Evolutionary conservation across 2,329 filamentous ascomycete genomes (phyloP), one percentile per base, ranked within the genome.

Genomic region (Chrysoporthe austroafricana): DNA sequence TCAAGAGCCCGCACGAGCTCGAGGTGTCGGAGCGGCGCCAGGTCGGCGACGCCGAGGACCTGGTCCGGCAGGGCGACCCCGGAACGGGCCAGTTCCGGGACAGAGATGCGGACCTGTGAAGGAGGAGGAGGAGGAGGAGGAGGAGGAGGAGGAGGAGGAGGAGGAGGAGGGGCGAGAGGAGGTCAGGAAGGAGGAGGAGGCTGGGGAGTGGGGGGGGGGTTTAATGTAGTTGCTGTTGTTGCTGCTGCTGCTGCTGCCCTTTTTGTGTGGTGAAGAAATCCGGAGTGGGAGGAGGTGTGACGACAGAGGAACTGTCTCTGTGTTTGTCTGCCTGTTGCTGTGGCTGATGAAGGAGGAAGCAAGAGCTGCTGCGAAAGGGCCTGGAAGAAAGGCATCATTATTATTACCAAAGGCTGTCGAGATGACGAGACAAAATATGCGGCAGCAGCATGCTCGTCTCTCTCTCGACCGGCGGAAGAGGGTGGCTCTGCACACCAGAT

Each of bases 11-110:
- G 6, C 62, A 68, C 11, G 50, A 65, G 46, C 81, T 88, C 71
- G 94, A 97, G 80, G 85, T 97, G 69, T 92, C 91, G 68, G 93
- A 95, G 81, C 86, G 94, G 72, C 91, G 92, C 79, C 94, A 97
- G 81, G 94, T 97, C 66, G 94, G 94, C 71, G 94, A 97, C 81
- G 90, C 90, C 66, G 92, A 93, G 80, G 89, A 88, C 76, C 85
- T 94, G 83, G 85, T 95, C 74, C 89, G 91, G 74, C 81, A 82
- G 50, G 63, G 60, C 43, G 68, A 68, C 43, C 56, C 68, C 2
- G 66, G 63, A 6, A 69, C 65, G 39, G 69, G 69, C 34, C 60
- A 62, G 48, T 70, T 66, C 58, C 66, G 69, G 43, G 67, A 70
- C 34, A 26, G 64, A 5, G 43, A 68, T 56, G 58, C 73, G 70